Evolutionary conservation across 495 filamentous ascomycete genomes (phyloP).

Genomic region (Aspergillus haitiensis): DNA sequence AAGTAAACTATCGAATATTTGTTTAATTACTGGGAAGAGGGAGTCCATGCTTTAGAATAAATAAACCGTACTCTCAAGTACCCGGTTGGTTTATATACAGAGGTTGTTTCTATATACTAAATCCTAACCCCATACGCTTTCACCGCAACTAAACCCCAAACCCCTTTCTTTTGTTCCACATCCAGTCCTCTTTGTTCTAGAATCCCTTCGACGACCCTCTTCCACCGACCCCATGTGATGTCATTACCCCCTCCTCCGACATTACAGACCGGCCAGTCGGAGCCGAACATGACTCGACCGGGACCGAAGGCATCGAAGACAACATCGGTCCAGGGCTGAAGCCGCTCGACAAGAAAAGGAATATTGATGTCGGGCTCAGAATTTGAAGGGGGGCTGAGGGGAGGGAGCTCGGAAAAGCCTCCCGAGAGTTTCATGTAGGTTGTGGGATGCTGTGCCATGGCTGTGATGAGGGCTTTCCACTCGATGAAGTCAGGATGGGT

Average conservation of each 20-base stretch:
- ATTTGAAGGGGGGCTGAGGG: constrained; percentile 32
- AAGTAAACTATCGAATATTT: too few species aligned
- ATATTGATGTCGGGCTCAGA: constrained; percentile 34
- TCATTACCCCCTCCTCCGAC: constrained; percentile 57
- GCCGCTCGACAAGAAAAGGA: constrained; percentile 37
- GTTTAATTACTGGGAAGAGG: too few species aligned
- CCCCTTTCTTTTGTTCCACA: constrained; percentile 55
- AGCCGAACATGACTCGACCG: constrained; percentile 79
- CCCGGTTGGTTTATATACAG: too few species aligned
- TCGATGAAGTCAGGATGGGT: constrained; percentile 59
- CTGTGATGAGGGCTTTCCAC: constrained; percentile 41
- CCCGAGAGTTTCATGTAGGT: constrained; percentile 92
- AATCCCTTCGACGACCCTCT: constrained; percentile 48
- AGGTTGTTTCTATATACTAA: constrained; percentile 12
- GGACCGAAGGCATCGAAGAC: constrained; percentile 68
- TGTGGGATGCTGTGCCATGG: constrained; percentile 54
- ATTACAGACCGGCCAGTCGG: constrained; percentile 88
- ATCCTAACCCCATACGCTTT: constrained; percentile 60
- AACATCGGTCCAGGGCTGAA: constrained; percentile 65
- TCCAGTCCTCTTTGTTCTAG: constrained; percentile 57
- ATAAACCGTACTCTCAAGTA: too few species aligned
- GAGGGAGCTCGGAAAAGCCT: constrained; percentile 69
- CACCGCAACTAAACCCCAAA: constrained; percentile 71
- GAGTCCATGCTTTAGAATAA: too few species aligned
- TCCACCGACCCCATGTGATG: constrained; percentile 53